Conservation (phyloP, 129 eudicot genomes). For the Arctium minus region DNA sequence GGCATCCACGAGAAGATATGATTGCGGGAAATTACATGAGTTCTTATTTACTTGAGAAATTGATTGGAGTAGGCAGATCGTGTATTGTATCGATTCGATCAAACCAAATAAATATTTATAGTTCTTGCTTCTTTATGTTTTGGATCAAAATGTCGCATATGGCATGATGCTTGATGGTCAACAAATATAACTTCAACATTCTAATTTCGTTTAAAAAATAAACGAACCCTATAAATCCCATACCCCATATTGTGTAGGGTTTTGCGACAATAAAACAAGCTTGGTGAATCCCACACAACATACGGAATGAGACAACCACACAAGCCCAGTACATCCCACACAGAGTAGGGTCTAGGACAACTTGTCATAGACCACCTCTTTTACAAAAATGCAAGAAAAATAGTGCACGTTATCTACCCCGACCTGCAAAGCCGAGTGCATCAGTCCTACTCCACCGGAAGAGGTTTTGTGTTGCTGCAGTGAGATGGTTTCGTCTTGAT, state of each 20-base stretch:
- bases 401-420: neutral
- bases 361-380: no score
- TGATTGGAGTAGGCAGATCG: constrained; percentile 21
- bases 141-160: constrained; percentile 8
- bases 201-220: neutral
- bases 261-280: neutral
- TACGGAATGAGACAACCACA: neutral
- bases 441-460: neutral
- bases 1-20: constrained; percentile 8
- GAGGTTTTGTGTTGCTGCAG: neutral
- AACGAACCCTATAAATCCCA: no score
- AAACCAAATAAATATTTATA: constrained; percentile 29
- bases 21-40: neutral
- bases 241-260: no score
- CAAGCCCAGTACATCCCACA: neutral
- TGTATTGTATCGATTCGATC: constrained; percentile 22
- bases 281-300: no score
- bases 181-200: constrained; percentile 3
- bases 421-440: no score
- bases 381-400: neutral
- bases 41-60: neutral
- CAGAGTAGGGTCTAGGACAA: no score
- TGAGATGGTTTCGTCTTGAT: neutral
- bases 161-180: neutral
- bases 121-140: constrained; percentile 2